A percentile compares a stretch with the other conserved stretches of the same genome.
Conservation (phyloP, 2,329 filamentous ascomycete species). For the Pseudocercospora fijiensis region DNA sequence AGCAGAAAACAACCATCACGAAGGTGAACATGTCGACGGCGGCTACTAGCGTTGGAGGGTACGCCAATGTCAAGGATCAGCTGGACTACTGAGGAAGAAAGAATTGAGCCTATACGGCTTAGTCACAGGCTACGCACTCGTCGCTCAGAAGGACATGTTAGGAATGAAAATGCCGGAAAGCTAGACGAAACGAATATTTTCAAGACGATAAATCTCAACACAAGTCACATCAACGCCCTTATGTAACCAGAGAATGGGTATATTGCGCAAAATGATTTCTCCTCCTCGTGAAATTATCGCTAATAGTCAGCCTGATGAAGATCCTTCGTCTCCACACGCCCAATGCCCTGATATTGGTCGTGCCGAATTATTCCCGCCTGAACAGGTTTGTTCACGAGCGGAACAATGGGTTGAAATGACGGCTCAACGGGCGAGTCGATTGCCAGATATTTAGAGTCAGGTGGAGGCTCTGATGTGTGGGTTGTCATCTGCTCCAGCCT, state of each 20-base stretch:
- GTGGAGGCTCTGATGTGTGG: slow-evolving; percentile 17
- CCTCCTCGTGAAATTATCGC: not conserved
- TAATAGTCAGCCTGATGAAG: slow-evolving; percentile 33
- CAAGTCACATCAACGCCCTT: not conserved
- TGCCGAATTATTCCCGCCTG: slow-evolving; percentile 42
- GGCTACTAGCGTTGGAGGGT: slow-evolving; percentile 28
- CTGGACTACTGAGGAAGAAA: slow-evolving; percentile 29
- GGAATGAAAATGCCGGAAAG: not conserved
- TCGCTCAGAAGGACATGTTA: not conserved
- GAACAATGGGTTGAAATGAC: slow-evolving; percentile 8
- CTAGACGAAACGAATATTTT: not conserved
- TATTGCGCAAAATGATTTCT: not conserved
- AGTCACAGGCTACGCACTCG: slow-evolving; percentile 37
- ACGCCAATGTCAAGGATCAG: slow-evolving; percentile 36
- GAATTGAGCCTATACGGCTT: not conserved
- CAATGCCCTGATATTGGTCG: slow-evolving; percentile 44
- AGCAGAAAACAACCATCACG: slow-evolving; percentile 23
- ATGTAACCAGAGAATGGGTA: not conserved
- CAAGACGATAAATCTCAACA: not conserved
- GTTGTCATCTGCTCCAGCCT: slow-evolving; percentile 25
- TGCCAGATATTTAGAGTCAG: slow-evolving; percentile 9
- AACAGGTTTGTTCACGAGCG: slow-evolving; percentile 32
- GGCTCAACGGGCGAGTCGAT: slow-evolving; percentile 34
- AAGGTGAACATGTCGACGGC: slow-evolving; percentile 21
- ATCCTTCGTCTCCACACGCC: slow-evolving; percentile 41